A percentile compares a stretch with the other conserved stretches of the same genome.
phyloP scores from a whole-genome alignment of 192 early-diverging fungal genomes.

The Coemansia sp. region DNA sequence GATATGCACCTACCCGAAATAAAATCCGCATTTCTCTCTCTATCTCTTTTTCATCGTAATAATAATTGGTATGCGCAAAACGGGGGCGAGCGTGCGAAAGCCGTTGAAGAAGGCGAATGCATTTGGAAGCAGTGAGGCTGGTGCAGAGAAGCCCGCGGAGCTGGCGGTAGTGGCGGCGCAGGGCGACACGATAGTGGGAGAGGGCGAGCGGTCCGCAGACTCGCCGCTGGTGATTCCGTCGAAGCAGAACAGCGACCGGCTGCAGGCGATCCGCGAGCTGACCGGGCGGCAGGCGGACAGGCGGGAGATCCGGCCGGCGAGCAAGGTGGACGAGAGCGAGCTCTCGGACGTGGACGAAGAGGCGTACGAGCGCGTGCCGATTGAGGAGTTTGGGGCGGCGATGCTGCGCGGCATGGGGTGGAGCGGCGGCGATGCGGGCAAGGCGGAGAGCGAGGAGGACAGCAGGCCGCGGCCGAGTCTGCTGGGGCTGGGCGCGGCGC shows the following conservation, averaged over 20 bases:
- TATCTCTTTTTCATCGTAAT: too few species aligned
- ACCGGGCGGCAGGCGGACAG: neutral
- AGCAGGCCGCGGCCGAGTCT: slow-evolving; percentile 60
- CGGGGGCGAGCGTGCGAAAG: neutral
- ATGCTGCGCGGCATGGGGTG: slow-evolving; percentile 89
- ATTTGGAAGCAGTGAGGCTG: neutral
- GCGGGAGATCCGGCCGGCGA: neutral
- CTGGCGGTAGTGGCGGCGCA: slow-evolving; percentile 4
- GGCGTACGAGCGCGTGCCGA: slow-evolving; percentile 78
- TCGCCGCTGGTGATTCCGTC: slow-evolving; percentile 27
- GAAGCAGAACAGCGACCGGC: slow-evolving; percentile 21
- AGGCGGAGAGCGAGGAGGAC: slow-evolving; percentile 9
- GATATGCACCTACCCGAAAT: too few species aligned
- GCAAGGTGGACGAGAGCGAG: neutral
- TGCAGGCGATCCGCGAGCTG: slow-evolving; percentile 11
- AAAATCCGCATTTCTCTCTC: too few species aligned
- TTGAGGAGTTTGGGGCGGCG: slow-evolving; percentile 85
- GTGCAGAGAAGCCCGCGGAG: neutral
- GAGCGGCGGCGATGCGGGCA: slow-evolving; percentile 41
- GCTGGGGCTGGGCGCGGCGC: slow-evolving; percentile 81
- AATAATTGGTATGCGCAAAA: slow-evolving; percentile 6
- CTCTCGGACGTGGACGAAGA: slow-evolving; percentile 27
- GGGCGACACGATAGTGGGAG: slow-evolving; percentile 3
- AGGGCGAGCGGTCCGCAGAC: slow-evolving; percentile 3
- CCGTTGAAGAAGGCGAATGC: neutral